Base-by-base conservation (phyloP, 768 basidiomycete genomes). In the Collybiopsis confluens region DNA sequence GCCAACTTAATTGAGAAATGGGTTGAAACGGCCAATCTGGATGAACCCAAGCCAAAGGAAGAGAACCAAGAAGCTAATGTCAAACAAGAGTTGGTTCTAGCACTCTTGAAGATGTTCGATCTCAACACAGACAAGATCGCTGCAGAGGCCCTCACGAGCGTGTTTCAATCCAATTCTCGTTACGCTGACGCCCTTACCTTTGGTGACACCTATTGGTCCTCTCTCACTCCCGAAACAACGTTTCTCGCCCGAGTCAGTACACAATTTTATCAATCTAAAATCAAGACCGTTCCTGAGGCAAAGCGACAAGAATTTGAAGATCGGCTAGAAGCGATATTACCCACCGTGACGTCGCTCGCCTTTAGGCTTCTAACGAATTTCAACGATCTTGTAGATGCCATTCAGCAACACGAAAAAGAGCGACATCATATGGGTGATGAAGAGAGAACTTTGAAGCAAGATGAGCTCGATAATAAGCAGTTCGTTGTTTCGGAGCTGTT, bases 161-260 rank as follows among this genome's bases (percentile, higher is more conserved):
- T 94, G 18, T 92, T 97, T 61, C 75, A 78, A 9, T 79, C 79
- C 0, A 74, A 82, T 2, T 67, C 76, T 0, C 86, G 90, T 21
- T 73, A 92, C 1, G 79, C 90, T 51, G 81, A 88, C 27, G 73
- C 73, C 1, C 67, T 94, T 21, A 76, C 81, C 37, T 92, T 97
- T 58, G 77, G 75, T 92, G 95, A 86, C 26, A 64, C 66, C 0
- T 98, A 80, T 65, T 98, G 92, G 90, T 64, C 65, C 0, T 57
- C 70, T 1, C 67, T 95, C 18, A 86, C 83, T 0, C 83, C 90
- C 0, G 89, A 92, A 62, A 83, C 77, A 40, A 85, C 86, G 0
- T 90, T 95, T 64, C 78, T 98, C 16, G 87, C 82, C 0, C 84
- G 94, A 5, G 87, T 90, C 9, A 95, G 88, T 64, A 83, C 88